Conservation (phyloP, 805 yeast genomes). For the Yarrowia hollandica region DNA sequence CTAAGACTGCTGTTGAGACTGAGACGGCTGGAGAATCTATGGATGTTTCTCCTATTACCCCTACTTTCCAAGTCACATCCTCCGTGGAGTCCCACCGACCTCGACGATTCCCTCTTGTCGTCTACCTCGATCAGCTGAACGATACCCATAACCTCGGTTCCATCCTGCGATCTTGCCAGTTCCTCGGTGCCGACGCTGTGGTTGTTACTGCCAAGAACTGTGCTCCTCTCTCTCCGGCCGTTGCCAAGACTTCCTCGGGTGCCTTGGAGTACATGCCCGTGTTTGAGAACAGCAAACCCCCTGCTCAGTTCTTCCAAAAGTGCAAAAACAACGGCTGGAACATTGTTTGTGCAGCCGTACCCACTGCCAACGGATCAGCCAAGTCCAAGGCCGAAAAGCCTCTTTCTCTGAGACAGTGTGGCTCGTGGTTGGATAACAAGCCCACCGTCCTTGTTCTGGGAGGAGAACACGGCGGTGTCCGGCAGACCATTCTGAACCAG, state of each 20-base stretch:
- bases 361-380: conserved; percentile 33
- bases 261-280: conserved; percentile 74
- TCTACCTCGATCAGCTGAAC: conserved; percentile 74
- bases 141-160: conserved; percentile 92
- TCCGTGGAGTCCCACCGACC: conserved; percentile 3
- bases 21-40: background rate
- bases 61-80: conserved; percentile 11
- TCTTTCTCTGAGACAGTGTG: conserved; percentile 48
- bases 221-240: conserved; percentile 74
- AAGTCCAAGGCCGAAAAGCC: conserved; percentile 41
- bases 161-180: conserved; percentile 74
- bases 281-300: conserved; percentile 52
- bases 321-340: conserved; percentile 66
- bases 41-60: background rate
- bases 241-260: conserved; percentile 80
- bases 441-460: conserved; percentile 80
- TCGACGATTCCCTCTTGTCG: conserved; percentile 57
- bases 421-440: conserved; percentile 45
- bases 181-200: conserved; percentile 77
- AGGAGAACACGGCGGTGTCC: conserved; percentile 80
- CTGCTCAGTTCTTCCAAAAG: conserved; percentile 60
- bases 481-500: conserved; percentile 58
- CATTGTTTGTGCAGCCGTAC: conserved; percentile 61
- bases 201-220: conserved; percentile 68
- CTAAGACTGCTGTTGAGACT: background rate